Evolutionary conservation across 768 basidiomycete species (phyloP).

Genomic region (Rhodotorula graminis): DNA sequence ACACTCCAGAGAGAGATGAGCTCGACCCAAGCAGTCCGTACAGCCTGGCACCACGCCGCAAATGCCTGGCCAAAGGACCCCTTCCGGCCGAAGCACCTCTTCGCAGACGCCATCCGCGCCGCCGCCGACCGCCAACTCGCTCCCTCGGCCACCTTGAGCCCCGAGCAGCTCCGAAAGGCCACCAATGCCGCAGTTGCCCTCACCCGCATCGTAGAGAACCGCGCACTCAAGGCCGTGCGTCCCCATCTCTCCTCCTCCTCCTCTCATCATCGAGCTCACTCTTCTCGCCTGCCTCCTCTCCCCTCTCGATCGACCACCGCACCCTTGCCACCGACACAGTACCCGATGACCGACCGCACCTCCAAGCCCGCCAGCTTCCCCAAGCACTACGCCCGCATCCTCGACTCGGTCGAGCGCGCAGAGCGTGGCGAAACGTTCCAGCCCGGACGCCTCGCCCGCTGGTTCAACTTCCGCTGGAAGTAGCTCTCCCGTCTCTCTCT

Average conservation of each 20-base stretch:
- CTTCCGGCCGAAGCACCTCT: constrained; percentile 19
- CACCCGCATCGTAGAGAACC: background rate
- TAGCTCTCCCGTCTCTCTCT: background rate
- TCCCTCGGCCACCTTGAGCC: background rate
- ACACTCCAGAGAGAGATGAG: background rate
- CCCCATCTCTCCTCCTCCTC: background rate
- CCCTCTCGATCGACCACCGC: too few relatives aligned
- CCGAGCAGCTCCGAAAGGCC: background rate
- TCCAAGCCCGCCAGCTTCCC: constrained; percentile 29
- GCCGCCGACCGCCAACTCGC: constrained; percentile 28
- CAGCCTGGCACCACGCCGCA: constrained; percentile 11
- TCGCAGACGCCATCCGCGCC: constrained; percentile 16
- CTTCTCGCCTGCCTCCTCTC: background rate
- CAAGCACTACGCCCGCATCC: constrained; percentile 32
- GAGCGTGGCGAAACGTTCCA: constrained; percentile 26
- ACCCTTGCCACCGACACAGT: background rate
- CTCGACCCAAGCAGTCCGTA: background rate
- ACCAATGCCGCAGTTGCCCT: background rate
- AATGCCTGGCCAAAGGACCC: constrained; percentile 23
- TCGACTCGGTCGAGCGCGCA: constrained; percentile 8
- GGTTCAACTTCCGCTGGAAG: constrained; percentile 20
- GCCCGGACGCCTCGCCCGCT: constrained; percentile 7
- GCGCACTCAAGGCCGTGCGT: background rate
- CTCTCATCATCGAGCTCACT: background rate
- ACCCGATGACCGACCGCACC: constrained; percentile 23